Evolutionary conservation across 73 alveolate species (phyloP).

Genomic region (Stentor coeruleus): DNA sequence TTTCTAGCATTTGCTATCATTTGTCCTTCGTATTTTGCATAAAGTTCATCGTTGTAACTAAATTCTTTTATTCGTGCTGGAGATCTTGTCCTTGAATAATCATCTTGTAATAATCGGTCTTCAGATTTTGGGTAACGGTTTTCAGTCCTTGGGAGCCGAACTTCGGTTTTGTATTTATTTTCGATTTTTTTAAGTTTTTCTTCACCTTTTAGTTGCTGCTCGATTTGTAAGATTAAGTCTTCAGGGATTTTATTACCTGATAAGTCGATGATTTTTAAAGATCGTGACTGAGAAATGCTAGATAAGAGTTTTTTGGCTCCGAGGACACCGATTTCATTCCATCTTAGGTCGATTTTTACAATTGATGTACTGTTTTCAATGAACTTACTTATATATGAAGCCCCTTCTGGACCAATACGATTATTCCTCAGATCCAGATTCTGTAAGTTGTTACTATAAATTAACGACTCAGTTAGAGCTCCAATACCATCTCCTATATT

Average conservation of each 20-base stretch:
- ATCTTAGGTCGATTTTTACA: slow-evolving; percentile 40
- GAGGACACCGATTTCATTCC: slow-evolving; percentile 48
- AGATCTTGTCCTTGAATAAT: not conserved
- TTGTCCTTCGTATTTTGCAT: slow-evolving; percentile 1
- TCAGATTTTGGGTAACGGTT: slow-evolving; percentile 19
- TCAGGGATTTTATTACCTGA: slow-evolving; percentile 56
- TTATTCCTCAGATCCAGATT: slow-evolving; percentile 49
- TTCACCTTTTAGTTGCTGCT: slow-evolving; percentile 38
- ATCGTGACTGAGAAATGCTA: slow-evolving; percentile 25
- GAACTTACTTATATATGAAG: slow-evolving; percentile 28
- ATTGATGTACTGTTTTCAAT: slow-evolving; percentile 33
- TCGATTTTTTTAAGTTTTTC: not conserved
- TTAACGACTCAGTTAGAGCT: slow-evolving; percentile 38
- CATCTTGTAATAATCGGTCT: not conserved
- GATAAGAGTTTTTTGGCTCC: slow-evolving; percentile 45
- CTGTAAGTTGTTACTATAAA: slow-evolving; percentile 29
- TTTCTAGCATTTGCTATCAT: slow-evolving; percentile 17
- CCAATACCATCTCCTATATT: slow-evolving; percentile 39
- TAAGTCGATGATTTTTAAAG: slow-evolving; percentile 31
- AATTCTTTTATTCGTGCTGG: not conserved
- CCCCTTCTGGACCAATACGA: slow-evolving; percentile 50
- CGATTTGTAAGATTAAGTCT: slow-evolving; percentile 33
- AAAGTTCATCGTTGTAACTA: slow-evolving; percentile 14
- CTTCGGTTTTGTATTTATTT: too few relatives aligned
- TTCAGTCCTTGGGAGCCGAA: too few relatives aligned